Base-by-base conservation (phyloP, 2,329 filamentous ascomycete genomes). In the Penicillium sp. region DNA sequence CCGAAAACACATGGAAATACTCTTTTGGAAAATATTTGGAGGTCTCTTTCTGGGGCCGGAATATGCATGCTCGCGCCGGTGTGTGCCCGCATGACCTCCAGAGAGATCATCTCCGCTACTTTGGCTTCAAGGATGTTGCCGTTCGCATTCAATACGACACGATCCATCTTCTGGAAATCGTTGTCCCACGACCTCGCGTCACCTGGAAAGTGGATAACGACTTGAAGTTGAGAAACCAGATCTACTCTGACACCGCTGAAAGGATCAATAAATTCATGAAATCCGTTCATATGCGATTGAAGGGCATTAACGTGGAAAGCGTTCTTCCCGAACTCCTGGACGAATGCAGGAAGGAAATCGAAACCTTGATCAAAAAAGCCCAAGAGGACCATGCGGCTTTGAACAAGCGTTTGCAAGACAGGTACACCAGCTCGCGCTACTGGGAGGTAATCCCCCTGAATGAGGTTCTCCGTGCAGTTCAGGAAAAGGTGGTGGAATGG, bases 21-120 rank as follows among this genome's bases (percentile, higher is more conserved):
- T 99, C 95, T 0, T 96, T 99, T 70, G 95, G 92, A 11, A 99
- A 99, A 75, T 99, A 98, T 70, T 82, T 99, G n/a, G 95, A 99
- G 76, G 81, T 99, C 18, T 92, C 93, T 2, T 98, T 98, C 75
- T 99, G 94, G 93, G 94, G 93, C 70, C 89, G 87, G 43, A 89
- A 91, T 39, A 79, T 98, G 50, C 90, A 88, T 65, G 71, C 87
- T 88, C 66, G 87, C 85, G 87, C 89, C 47, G 86, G 87, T 31
- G 81, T 90, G 75, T 99, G 96, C 72, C 86, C 90, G 16, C 95
- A 99, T 72, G 94, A 99, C 71, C 88, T 97, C 58, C 92, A 96
- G 74, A 88, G 89, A 60, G 91, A 99, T 68, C 94, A 98, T 73
- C 85, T 97, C 51, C 87, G 94, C 33, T 98, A 94, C 73, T 99